These are phyloP conservation scores for Pestalotiopsis fici DNA, from an alignment of 2,329 filamentous ascomycete species.

Conservation along the genomic window DNA sequence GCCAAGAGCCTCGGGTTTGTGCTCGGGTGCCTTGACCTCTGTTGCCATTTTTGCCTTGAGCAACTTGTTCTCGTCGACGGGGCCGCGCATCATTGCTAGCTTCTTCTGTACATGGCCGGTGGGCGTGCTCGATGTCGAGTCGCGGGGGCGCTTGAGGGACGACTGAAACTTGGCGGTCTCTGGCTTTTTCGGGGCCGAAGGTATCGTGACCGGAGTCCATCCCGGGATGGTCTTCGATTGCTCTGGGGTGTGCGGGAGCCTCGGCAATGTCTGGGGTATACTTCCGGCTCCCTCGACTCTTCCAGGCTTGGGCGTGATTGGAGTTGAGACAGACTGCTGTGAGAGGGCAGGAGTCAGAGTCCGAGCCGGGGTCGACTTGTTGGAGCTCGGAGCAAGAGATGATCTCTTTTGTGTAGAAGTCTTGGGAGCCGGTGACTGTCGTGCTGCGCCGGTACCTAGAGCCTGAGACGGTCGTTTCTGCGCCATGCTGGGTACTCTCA, in stretches of 20 bases:
- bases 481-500: too few relatives aligned
- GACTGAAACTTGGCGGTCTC: not conserved
- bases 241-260: not conserved
- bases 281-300: not conserved
- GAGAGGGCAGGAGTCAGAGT: too few relatives aligned
- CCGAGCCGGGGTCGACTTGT: too few relatives aligned
- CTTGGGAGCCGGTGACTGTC: too few relatives aligned
- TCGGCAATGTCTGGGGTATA: not conserved
- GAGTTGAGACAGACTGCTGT: too few relatives aligned
- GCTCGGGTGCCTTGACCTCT: not conserved
- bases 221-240: not conserved
- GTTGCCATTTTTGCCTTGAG: not conserved
- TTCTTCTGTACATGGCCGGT: not conserved
- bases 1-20: too few relatives aligned
- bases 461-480: too few relatives aligned
- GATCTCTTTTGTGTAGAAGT: too few relatives aligned
- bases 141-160: not conserved
- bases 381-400: too few relatives aligned
- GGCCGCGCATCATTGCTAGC: not conserved
- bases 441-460: too few relatives aligned
- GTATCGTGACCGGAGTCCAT: not conserved
- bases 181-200: not conserved
- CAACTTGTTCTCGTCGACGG: not conserved
- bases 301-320: not conserved
- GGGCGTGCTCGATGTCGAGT: not conserved